Evolutionary conservation across 768 basidiomycete species (phyloP).

Genomic region (Tricholoma flavovirens): DNA sequence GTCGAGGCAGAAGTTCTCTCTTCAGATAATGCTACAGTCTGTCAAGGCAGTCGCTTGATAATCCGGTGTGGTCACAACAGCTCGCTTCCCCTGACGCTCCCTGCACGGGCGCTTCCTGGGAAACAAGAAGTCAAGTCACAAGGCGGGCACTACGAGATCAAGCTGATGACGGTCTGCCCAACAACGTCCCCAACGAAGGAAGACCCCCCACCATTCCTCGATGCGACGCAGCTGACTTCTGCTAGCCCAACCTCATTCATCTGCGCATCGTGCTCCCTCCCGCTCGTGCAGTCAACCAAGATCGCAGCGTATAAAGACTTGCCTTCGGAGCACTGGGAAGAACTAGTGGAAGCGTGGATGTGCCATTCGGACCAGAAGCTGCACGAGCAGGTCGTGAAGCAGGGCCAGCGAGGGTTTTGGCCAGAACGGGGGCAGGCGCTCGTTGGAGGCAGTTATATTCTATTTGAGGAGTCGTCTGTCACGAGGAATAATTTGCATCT

Average conservation of each 20-base stretch:
- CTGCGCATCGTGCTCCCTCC: slow-evolving; percentile 76
- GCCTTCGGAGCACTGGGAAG: slow-evolving; percentile 96
- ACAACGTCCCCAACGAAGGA: slow-evolving; percentile 22
- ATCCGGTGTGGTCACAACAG: slow-evolving; percentile 54
- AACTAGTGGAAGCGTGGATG: slow-evolving; percentile 97
- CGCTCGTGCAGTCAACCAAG: slow-evolving; percentile 55
- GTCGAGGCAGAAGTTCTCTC: slow-evolving; percentile 63
- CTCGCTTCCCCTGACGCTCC: slow-evolving; percentile 54
- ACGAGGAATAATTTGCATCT: slow-evolving; percentile 47
- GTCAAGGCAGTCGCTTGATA: slow-evolving; percentile 46
- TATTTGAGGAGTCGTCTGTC: slow-evolving; percentile 64
- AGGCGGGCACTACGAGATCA: slow-evolving; percentile 66
- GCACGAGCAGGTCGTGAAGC: slow-evolving; percentile 58
- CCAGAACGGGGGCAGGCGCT: slow-evolving; percentile 66
- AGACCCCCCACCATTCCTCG: slow-evolving; percentile 46
- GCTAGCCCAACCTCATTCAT: slow-evolving; percentile 60
- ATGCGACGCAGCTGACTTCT: slow-evolving; percentile 57
- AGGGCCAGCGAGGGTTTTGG: slow-evolving; percentile 68
- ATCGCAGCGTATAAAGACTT: slow-evolving; percentile 68
- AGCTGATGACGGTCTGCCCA: slow-evolving; percentile 40
- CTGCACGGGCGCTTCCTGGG: slow-evolving; percentile 52
- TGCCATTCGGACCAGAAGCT: slow-evolving; percentile 89
- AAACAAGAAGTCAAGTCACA: slow-evolving; percentile 53
- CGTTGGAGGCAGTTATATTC: slow-evolving; percentile 85
- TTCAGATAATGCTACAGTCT: slow-evolving; percentile 28